Evolutionary conservation across 1,284 basidiomycete genomes (phyloP), one percentile per base, ranked within the genome.

Genomic region (Marasmius tenuissimus): DNA sequence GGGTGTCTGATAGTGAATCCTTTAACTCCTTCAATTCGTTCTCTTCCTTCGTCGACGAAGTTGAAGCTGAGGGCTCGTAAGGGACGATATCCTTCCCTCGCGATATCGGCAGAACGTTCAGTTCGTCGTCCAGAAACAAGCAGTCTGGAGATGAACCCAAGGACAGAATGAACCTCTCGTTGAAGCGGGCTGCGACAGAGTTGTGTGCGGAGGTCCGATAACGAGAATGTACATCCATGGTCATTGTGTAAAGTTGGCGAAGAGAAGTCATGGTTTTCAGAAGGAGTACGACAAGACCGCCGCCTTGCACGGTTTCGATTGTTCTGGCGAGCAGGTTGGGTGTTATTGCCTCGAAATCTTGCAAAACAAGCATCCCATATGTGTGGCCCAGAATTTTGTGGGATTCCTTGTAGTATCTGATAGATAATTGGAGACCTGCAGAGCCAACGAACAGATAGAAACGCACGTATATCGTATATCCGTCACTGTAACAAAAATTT

Each of bases 341-440:
- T 1, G 97, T 99, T 66, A 99, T 88, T 3, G 97, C 97, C 73
- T 99, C 97, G 69, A 99, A 99, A 73, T 99, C 97, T 78, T 99
- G 97, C 61, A 99, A 80, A 8, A 99, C 87, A 65, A 95, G 90
- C 96, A 99, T 99, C 51, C 97, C 97, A 75, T 93, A 98, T 0
- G 97, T 99, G 73, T 98, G 94, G 70, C 97, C 97, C 37, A 99
- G 88, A 65, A 97, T 94, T 76, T 97, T 97, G 62, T 96, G 88
- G 0, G 94, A 95, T 71, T 98, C 96, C 74, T 97, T 97, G 81
- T 97, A 84, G 69, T 83, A 84, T 20, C 45, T 47, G 16, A 20
- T 18, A 47, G 45, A 47, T 8, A n/a, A 47, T 8, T 47, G 9
- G 20, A n/a, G 8, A 47, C 20, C 20, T 47, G 12, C n/a, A n/a